Evolutionary conservation across 345 rosid genomes (phyloP).

Genomic region (Mallotus nudiflorus): DNA sequence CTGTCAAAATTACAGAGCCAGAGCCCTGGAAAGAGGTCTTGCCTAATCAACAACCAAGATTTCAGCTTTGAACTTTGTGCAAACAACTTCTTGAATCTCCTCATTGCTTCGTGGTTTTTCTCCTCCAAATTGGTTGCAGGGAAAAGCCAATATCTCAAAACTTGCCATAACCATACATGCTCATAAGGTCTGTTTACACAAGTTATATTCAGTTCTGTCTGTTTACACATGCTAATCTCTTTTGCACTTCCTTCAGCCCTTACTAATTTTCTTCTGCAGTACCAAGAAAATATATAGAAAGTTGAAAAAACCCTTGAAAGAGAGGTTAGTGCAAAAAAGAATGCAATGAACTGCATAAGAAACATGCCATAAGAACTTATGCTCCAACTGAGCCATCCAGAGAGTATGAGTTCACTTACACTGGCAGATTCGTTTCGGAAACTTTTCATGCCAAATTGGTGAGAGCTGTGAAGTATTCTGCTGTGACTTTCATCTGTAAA

Average conservation of each 20-base stretch:
- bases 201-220: no score
- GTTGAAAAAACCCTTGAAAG: no score
- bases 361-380: no score
- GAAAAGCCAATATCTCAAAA: conserved; percentile 84
- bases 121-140: conserved; percentile 90
- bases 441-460: conserved; percentile 9
- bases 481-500: conserved; percentile 51
- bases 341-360: conserved; percentile 31
- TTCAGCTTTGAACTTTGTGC: conserved; percentile 88
- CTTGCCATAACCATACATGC: conserved; percentile 38
- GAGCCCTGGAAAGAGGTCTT: not conserved
- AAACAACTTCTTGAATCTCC: conserved; percentile 74
- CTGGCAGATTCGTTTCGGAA: conserved; percentile 32
- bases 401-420: conserved; percentile 28
- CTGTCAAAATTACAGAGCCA: not conserved
- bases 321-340: no score
- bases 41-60: conserved; percentile 91
- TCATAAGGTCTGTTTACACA: no score
- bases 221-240: no score
- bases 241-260: no score
- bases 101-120: conserved; percentile 90
- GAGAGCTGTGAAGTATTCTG: conserved; percentile 7
- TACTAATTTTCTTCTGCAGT: no score
- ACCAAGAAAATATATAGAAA: no score
- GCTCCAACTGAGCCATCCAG: no score